Conservation (phyloP, 306 rosid species). For the Casuarina equisetifolia region DNA sequence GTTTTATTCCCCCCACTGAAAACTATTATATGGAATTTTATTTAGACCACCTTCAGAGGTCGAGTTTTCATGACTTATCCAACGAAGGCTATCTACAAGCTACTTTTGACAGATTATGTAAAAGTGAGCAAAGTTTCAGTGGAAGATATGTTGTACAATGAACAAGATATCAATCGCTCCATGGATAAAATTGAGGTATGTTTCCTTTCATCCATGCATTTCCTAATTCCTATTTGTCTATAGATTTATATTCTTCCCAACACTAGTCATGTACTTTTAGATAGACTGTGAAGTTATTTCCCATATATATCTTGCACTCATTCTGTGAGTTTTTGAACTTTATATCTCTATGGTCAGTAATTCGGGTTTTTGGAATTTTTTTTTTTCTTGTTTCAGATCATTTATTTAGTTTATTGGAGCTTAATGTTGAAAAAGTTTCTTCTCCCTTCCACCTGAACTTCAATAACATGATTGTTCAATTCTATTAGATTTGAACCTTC, state of each 20-base stretch:
- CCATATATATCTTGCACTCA: not conserved
- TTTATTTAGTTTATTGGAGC: not conserved
- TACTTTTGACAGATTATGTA: constrained; percentile 76
- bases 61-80: constrained; percentile 97
- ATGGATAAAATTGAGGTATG: constrained; percentile 95
- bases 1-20: not conserved
- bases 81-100: constrained; percentile 85
- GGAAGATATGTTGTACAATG: constrained; percentile 84
- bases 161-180: constrained; percentile 88
- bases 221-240: not conserved
- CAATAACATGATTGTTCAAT: not conserved
- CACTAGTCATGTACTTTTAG: not conserved
- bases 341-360: not conserved
- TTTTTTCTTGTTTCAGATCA: not conserved
- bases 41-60: constrained; percentile 81
- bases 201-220: not conserved
- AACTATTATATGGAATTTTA: constrained; percentile 21
- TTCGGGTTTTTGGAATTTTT: not conserved
- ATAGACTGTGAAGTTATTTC: not conserved
- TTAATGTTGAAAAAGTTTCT: not conserved
- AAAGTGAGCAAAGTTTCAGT: constrained; percentile 94
- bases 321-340: not conserved
- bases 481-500: not conserved
- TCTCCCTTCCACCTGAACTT: not conserved
- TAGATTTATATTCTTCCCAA: not conserved